Percentiles rank a stretch among this genome's conserved stretches.
Conservation (phyloP, 108 stramenopile species). For the Licmophora abbreviata region DNA sequence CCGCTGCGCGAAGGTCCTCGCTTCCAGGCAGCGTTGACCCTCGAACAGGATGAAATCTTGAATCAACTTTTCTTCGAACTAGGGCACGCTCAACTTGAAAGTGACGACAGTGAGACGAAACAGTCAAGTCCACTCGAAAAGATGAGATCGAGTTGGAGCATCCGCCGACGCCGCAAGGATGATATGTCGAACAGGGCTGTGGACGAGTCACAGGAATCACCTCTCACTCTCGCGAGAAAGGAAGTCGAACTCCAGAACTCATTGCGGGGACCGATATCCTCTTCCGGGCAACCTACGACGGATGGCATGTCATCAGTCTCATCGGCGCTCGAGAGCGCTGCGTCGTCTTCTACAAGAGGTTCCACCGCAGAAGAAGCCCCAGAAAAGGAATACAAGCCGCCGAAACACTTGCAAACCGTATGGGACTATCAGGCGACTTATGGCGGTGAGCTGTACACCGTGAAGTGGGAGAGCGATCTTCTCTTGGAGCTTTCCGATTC, state of each 20-base stretch:
- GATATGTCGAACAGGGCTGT: background rate
- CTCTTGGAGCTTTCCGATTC: constrained; percentile 70
- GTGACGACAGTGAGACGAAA: background rate
- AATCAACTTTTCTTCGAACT: constrained; percentile 54
- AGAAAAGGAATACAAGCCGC: constrained; percentile 21
- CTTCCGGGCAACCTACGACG: background rate
- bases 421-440: constrained; percentile 73
- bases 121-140: background rate
- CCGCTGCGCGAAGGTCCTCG: constrained; percentile 42
- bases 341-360: constrained; percentile 12
- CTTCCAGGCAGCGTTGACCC: constrained; percentile 38
- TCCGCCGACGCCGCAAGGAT: constrained; percentile 11
- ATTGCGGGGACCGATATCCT: background rate
- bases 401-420: constrained; percentile 59
- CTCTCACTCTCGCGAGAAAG: background rate
- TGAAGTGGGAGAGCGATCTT: constrained; percentile 70
- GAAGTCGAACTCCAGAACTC: background rate
- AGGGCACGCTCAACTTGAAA: constrained; percentile 22
- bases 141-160: background rate
- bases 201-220: no score
- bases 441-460: constrained; percentile 79
- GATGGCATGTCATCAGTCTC: constrained; percentile 6
- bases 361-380: constrained; percentile 6
- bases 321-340: constrained; percentile 8
- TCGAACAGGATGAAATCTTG: constrained; percentile 63